A percentile compares a stretch with the other conserved stretches of the same genome.
Conservation (phyloP, 768 basidiomycete genomes). For the Rhizopogon sp. region DNA sequence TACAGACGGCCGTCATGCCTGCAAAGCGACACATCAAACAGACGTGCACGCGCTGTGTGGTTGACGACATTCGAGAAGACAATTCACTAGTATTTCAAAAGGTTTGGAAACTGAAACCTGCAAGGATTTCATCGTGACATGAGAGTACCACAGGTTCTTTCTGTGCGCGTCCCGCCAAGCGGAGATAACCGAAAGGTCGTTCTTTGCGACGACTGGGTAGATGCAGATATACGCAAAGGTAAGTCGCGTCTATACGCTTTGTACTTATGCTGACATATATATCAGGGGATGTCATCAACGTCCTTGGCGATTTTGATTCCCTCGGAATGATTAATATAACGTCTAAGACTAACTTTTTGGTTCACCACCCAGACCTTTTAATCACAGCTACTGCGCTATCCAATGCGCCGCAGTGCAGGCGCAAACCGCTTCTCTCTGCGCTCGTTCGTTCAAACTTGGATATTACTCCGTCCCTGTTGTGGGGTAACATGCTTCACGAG, state of each 20-base stretch:
- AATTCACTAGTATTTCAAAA: slow-evolving; percentile 32
- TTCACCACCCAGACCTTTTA: slow-evolving; percentile 90
- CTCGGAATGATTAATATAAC: slow-evolving; percentile 53
- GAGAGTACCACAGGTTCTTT: slow-evolving; percentile 38
- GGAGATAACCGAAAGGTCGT: slow-evolving; percentile 44
- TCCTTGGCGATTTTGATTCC: slow-evolving; percentile 48
- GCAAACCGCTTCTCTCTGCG: slow-evolving; percentile 78
- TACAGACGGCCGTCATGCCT: slow-evolving; percentile 9
- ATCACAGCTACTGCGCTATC: slow-evolving; percentile 88
- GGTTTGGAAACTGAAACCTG: slow-evolving; percentile 23
- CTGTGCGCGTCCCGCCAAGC: slow-evolving; percentile 38
- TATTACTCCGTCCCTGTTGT: slow-evolving; percentile 65
- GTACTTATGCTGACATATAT: neutral
- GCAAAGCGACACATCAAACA: slow-evolving; percentile 23
- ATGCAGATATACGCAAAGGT: slow-evolving; percentile 60
- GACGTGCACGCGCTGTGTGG: slow-evolving; percentile 51
- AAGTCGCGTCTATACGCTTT: slow-evolving; percentile 9
- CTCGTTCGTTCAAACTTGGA: slow-evolving; percentile 57
- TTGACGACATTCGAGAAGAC: slow-evolving; percentile 41
- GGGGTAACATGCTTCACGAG: slow-evolving; percentile 92
- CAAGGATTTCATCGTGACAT: neutral
- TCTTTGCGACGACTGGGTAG: slow-evolving; percentile 76
- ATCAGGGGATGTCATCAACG: slow-evolving; percentile 79
- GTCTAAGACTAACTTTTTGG: slow-evolving; percentile 61
- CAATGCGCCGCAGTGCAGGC: slow-evolving; percentile 74